These are phyloP conservation scores for Camelina sativa DNA, from an alignment of 345 rosid genomes.

Conservation along the genomic window DNA sequence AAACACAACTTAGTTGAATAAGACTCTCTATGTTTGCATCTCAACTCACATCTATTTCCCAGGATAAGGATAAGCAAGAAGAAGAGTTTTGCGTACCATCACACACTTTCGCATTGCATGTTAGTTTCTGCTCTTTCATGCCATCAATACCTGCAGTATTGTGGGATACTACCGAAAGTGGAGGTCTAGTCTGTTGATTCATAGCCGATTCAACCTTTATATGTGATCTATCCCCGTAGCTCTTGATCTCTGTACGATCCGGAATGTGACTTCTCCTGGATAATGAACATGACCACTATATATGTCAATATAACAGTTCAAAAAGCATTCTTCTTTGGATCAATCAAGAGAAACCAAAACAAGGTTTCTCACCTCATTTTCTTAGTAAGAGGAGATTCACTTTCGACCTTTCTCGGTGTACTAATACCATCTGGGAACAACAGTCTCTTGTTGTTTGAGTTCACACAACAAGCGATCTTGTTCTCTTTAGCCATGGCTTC, in stretches of 20 bases:
- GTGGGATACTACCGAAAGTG: conserved; percentile 62
- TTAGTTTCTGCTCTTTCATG: conserved; percentile 41
- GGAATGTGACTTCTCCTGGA: conserved; percentile 75
- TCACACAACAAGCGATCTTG: conserved; percentile 48
- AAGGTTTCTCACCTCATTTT: conserved; percentile 54
- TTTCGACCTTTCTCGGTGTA: conserved; percentile 51
- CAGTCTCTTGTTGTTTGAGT: conserved; percentile 74
- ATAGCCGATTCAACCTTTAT: conserved; percentile 43
- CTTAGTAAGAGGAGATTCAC: conserved; percentile 53
- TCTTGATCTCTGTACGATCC: conserved; percentile 49
- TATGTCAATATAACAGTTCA: conserved; percentile 21
- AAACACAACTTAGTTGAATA: conserved; percentile 4
- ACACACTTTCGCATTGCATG: conserved; percentile 48
- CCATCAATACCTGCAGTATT: conserved; percentile 49
- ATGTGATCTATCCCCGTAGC: conserved; percentile 61
- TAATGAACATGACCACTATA: not conserved
- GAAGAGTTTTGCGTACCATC: conserved; percentile 49
- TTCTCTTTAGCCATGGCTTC: conserved; percentile 92
- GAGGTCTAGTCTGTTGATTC: conserved; percentile 64
- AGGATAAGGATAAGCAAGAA: conserved; percentile 23
- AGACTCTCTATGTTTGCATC: conserved; percentile 11
- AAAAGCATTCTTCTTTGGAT: conserved; percentile 17
- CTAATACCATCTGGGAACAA: conserved; percentile 51
- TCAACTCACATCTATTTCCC: conserved; percentile 9
- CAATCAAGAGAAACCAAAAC: conserved; percentile 3